Percentiles rank a stretch among this genome's conserved stretches.
Conservation (phyloP, 139 green algal species). For the Zygnema circumcarinatum region DNA sequence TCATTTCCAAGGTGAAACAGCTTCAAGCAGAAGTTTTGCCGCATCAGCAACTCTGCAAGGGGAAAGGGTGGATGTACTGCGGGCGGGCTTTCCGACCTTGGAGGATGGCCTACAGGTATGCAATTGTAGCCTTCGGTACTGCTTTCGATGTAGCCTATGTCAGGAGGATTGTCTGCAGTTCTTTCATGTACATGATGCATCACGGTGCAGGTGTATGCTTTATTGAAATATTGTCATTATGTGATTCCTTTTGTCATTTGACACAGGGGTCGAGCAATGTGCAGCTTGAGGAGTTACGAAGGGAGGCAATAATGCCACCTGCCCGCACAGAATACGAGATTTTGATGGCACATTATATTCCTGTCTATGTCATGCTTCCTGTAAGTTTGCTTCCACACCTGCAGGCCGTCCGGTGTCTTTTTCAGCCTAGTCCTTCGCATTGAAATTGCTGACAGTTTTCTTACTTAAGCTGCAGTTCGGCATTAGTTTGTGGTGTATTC, state of each 20-base stretch:
- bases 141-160: too few species aligned
- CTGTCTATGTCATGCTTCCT: slow-evolving; percentile 54
- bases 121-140: too few species aligned
- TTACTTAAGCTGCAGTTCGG: not conserved
- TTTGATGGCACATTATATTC: slow-evolving; percentile 48
- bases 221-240: too few species aligned
- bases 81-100: not conserved
- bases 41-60: not conserved
- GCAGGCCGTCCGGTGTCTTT: not conserved
- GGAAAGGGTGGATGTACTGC: not conserved
- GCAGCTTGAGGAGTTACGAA: slow-evolving; percentile 26
- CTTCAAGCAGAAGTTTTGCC: not conserved
- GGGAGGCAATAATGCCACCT: slow-evolving; percentile 5
- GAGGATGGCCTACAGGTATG: not conserved
- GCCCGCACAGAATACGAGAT: slow-evolving; percentile 38
- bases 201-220: too few species aligned
- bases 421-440: not conserved
- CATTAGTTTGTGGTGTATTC: not conserved
- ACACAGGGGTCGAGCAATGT: not conserved
- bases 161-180: too few species aligned
- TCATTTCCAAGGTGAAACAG: not conserved
- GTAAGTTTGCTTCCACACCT: slow-evolving; percentile 10
- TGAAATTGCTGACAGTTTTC: not conserved
- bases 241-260: too few species aligned
- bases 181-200: too few species aligned